phyloP scores from a whole-genome alignment of 139 green algal genomes.

The Chlorella sp. region DNA sequence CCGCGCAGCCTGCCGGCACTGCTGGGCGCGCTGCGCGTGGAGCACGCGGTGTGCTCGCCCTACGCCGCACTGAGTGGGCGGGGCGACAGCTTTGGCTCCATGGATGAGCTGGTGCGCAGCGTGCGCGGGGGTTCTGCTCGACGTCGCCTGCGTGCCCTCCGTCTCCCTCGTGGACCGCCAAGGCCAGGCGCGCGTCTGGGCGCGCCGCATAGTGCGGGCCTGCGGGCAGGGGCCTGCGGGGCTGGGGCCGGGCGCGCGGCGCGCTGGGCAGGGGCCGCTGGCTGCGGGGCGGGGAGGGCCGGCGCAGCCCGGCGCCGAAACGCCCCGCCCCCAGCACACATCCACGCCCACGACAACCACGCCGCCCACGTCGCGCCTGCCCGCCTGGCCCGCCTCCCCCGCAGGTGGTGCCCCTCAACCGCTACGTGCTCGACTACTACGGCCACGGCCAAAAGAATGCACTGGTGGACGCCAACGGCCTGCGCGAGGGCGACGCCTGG shows the following conservation, averaged over 20 bases:
- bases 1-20: not conserved
- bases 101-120: slow-evolving; percentile 39
- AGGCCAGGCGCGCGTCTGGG: slow-evolving; percentile 1
- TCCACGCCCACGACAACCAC: no score
- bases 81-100: slow-evolving; percentile 42
- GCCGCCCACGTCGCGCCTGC: not conserved
- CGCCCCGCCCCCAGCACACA: no score
- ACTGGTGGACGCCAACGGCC: slow-evolving; percentile 36
- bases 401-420: slow-evolving; percentile 38
- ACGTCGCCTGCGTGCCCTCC: slow-evolving; percentile 19
- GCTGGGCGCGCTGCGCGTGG: not conserved
- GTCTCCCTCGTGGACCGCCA: slow-evolving; percentile 13
- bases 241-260: no score
- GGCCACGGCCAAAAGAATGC: slow-evolving; percentile 37
- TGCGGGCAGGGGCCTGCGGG: no score
- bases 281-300: no score
- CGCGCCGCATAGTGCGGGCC: no score
- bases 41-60: slow-evolving; percentile 32
- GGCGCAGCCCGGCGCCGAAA: no score
- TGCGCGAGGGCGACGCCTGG: slow-evolving; percentile 53
- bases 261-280: no score
- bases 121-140: slow-evolving; percentile 31
- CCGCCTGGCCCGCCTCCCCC: not conserved
- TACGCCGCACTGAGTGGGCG: slow-evolving; percentile 42
- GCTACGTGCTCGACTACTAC: slow-evolving; percentile 55